These are phyloP conservation scores for Hypsizygus ulmarius DNA, from an alignment of 1,284 basidiomycete genomes.

Conservation along the genomic window DNA sequence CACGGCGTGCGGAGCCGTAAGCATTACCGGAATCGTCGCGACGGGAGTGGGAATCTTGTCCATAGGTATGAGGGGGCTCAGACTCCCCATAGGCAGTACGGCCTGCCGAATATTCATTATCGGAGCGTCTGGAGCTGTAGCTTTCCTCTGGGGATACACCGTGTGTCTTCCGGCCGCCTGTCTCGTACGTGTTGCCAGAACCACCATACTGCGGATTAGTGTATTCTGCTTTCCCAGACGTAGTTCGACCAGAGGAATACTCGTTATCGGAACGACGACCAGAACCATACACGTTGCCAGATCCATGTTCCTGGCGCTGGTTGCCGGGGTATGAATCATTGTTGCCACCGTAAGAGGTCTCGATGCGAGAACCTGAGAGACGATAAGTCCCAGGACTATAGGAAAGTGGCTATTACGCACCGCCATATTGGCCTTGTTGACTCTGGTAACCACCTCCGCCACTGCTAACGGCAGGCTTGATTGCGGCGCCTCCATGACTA, in stretches of 20 bases:
- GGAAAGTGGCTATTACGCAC: constrained; percentile 3
- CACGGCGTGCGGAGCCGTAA: constrained; percentile 4
- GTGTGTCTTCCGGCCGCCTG: constrained; percentile 3
- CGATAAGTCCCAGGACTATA: not conserved
- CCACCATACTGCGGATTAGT: constrained; percentile 1
- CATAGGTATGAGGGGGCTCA: not conserved
- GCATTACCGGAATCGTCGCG: not conserved
- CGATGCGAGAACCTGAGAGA: not conserved
- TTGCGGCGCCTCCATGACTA: constrained; percentile 14
- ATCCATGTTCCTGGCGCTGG: constrained; percentile 2
- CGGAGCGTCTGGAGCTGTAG: constrained; percentile 6
- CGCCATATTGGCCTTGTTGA: constrained; percentile 16
- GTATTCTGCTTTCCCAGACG: not conserved
- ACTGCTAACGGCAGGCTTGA: constrained; percentile 5
- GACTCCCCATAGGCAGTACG: constrained; percentile 8
- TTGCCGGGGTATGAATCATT: not conserved
- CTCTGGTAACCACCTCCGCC: constrained; percentile 7
- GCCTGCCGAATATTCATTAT: constrained; percentile 7
- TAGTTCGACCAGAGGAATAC: constrained; percentile 5
- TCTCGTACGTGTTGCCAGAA: constrained; percentile 2
- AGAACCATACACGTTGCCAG: constrained; percentile 3
- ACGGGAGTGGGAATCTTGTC: not conserved
- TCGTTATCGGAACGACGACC: constrained; percentile 9
- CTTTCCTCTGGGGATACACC: constrained; percentile 9
- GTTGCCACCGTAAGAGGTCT: constrained; percentile 3